Conservation (phyloP, 2,329 filamentous ascomycete genomes). For the Colletotrichum gigasporum region DNA sequence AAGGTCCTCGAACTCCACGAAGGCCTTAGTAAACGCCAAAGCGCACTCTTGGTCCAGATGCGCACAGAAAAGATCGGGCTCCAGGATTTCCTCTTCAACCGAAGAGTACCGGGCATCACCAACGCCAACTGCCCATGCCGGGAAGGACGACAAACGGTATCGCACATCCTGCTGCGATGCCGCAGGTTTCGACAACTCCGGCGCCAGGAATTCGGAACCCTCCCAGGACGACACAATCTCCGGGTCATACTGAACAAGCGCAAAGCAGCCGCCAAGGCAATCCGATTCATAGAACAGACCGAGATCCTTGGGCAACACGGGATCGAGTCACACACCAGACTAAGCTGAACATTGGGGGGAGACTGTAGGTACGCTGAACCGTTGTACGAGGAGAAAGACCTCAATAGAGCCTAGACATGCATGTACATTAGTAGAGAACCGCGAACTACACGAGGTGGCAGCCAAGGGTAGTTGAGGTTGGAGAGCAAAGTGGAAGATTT, state of each 20-base stretch:
- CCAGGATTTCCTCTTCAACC: slow-evolving; percentile 26
- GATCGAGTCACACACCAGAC: too few relatives aligned
- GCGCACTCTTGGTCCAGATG: slow-evolving; percentile 1
- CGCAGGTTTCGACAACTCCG: neutral
- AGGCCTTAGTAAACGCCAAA: neutral
- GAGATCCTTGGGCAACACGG: too few relatives aligned
- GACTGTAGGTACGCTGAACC: slow-evolving; percentile 3
- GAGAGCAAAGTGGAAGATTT: neutral
- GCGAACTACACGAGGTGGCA: neutral
- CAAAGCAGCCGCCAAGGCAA: slow-evolving; percentile 27
- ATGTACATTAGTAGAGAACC: slow-evolving; percentile 1
- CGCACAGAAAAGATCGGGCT: slow-evolving; percentile 26
- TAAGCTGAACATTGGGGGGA: slow-evolving; percentile 7
- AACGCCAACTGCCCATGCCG: slow-evolving; percentile 13
- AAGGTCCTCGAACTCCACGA: neutral
- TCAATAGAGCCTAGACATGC: neutral
- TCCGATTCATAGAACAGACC: too few relatives aligned
- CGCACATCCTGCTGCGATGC: slow-evolving; percentile 19
- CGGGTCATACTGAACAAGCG: slow-evolving; percentile 20
- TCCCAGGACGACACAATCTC: slow-evolving; percentile 20
- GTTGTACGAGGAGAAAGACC: neutral
- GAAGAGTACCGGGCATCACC: slow-evolving; percentile 23
- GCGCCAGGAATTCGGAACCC: slow-evolving; percentile 3
- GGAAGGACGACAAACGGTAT: slow-evolving; percentile 25
- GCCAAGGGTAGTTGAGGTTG: neutral